Evolutionary conservation across 208 protist genomes (phyloP).

Genomic region (Wallacemonas rigidus): DNA sequence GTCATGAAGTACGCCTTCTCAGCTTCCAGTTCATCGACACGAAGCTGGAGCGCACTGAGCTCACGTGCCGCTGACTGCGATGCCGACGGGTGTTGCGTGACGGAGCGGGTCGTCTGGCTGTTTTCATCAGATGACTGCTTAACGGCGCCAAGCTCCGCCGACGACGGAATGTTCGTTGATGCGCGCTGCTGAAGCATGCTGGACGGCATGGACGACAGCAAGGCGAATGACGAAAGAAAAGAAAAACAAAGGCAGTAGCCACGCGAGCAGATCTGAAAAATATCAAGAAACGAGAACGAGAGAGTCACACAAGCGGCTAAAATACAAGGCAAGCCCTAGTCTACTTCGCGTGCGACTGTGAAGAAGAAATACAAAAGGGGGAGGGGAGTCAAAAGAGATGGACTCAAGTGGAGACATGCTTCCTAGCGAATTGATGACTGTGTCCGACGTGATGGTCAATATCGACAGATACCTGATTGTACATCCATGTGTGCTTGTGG

Average conservation of each 20-base stretch:
- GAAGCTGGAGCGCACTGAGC: constrained; percentile 2
- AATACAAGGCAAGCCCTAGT: too few species aligned
- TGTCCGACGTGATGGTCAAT: too few species aligned
- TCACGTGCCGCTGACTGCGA: not conserved
- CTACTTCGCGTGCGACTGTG: too few species aligned
- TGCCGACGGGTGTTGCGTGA: not conserved
- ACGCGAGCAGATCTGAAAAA: not conserved
- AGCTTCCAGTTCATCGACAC: constrained; percentile 29
- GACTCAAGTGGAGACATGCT: too few species aligned
- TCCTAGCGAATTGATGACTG: too few species aligned
- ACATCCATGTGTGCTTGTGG: too few species aligned
- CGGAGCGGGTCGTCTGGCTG: not conserved
- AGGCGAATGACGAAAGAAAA: constrained; percentile 7
- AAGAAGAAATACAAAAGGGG: too few species aligned
- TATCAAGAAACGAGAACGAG: not conserved
- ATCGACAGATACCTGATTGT: too few species aligned
- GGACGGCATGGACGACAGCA: not conserved
- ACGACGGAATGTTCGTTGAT: constrained; percentile 17
- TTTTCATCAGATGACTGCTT: constrained; percentile 1
- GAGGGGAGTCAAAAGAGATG: too few species aligned
- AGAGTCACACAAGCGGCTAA: not conserved
- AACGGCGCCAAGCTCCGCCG: constrained; percentile 11
- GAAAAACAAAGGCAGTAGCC: not conserved
- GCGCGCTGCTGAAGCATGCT: constrained; percentile 9
- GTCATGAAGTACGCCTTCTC: constrained; percentile 45